A percentile compares a stretch with the other conserved stretches of the same genome.
These are phyloP conservation scores for Jatropha multifida DNA, from an alignment of 441 rosid species.

Conservation along the genomic window DNA sequence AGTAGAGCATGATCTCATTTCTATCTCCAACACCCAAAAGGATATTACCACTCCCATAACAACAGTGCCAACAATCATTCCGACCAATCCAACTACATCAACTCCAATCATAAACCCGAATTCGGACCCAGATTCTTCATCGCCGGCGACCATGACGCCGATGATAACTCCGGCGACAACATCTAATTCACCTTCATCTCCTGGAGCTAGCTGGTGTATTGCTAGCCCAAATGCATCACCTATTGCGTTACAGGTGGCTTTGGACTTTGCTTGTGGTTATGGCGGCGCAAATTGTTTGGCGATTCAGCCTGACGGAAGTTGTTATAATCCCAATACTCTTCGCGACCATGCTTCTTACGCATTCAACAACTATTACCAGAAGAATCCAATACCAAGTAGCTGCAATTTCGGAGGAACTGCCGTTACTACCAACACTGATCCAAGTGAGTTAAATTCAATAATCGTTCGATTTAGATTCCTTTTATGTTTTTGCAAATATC, in stretches of 20 bases:
- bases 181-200: slow-evolving; percentile 24
- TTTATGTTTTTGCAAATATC: too few species aligned
- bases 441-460: slow-evolving; percentile 51
- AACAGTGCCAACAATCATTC: slow-evolving; percentile 64
- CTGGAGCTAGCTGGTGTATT: slow-evolving; percentile 79
- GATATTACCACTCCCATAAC: slow-evolving; percentile 83
- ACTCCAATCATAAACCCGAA: slow-evolving; percentile 53
- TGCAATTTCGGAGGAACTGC: slow-evolving; percentile 91
- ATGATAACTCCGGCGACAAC: slow-evolving; percentile 29
- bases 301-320: slow-evolving; percentile 61
- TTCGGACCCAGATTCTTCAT: slow-evolving; percentile 58
- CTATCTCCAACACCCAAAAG: slow-evolving; percentile 33
- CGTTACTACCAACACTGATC: slow-evolving; percentile 65
- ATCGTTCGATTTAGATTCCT: background rate
- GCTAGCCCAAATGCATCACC: slow-evolving; percentile 60
- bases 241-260: slow-evolving; percentile 57
- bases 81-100: slow-evolving; percentile 34
- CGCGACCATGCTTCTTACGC: slow-evolving; percentile 90
- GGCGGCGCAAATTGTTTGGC: slow-evolving; percentile 76
- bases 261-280: slow-evolving; percentile 87
- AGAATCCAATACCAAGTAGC: slow-evolving; percentile 72
- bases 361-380: slow-evolving; percentile 85
- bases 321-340: slow-evolving; percentile 65
- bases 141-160: slow-evolving; percentile 44
- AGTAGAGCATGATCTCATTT: slow-evolving; percentile 2